Evolutionary conservation across 192 early-diverging fungal species (phyloP).

Genomic region (Coemansia sp.): DNA sequence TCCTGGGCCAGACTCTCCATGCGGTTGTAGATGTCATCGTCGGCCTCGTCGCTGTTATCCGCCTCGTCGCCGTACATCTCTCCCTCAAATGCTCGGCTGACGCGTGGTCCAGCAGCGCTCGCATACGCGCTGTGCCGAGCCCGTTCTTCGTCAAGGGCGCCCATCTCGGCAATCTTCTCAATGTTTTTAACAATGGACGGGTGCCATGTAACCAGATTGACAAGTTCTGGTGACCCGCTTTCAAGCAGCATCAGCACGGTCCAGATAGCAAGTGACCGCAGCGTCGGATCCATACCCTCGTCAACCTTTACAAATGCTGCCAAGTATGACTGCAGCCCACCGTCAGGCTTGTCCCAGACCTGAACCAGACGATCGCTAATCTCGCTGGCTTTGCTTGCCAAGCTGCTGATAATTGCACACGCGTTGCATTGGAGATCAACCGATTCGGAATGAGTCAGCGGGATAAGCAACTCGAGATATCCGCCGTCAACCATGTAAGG

Average conservation of each 20-base stretch:
- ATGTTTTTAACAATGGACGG: slow-evolving; percentile 51
- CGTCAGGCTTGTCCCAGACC: slow-evolving; percentile 65
- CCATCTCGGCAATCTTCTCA: slow-evolving; percentile 33
- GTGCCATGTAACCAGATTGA: slow-evolving; percentile 40
- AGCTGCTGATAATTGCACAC: slow-evolving; percentile 74
- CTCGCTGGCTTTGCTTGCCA: slow-evolving; percentile 60
- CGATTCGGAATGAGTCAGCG: slow-evolving; percentile 48
- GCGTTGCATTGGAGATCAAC: slow-evolving; percentile 74
- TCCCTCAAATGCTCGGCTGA: slow-evolving; percentile 32
- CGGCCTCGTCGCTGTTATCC: slow-evolving; percentile 33
- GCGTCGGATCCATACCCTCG: slow-evolving; percentile 60
- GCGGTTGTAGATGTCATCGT: slow-evolving; percentile 45
- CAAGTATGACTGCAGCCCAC: slow-evolving; percentile 69
- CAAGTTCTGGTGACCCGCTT: slow-evolving; percentile 42
- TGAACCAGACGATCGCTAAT: slow-evolving; percentile 58
- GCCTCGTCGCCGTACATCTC: slow-evolving; percentile 9
- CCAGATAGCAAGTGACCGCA: slow-evolving; percentile 84
- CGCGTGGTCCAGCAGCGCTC: slow-evolving; percentile 16
- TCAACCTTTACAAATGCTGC: slow-evolving; percentile 62
- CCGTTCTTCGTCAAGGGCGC: slow-evolving; percentile 18
- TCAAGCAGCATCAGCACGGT: slow-evolving; percentile 80
- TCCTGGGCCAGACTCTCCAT: slow-evolving; percentile 46
- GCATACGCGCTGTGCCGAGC: slow-evolving; percentile 35
- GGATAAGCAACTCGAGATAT: slow-evolving; percentile 67
- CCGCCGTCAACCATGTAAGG: slow-evolving; percentile 59